Evolutionary conservation across 345 rosid species (phyloP).

Genomic region (Mangifera indica): DNA sequence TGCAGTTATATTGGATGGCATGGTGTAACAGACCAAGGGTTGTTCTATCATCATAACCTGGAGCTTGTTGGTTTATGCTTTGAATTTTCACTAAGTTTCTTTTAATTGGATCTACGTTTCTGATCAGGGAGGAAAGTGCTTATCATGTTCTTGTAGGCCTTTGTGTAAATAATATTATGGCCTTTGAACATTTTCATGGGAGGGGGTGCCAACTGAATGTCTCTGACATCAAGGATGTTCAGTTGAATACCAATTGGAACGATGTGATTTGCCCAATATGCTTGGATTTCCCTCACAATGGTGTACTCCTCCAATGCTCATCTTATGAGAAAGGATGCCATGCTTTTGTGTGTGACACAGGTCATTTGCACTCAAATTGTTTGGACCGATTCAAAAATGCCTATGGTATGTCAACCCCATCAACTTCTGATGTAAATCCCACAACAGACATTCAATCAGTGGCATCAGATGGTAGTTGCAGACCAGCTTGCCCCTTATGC

Average conservation of each 20-base stretch:
- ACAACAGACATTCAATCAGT: constrained; percentile 28
- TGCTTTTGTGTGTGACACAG: constrained; percentile 84
- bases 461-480: constrained; percentile 44
- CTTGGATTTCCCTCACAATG: constrained; percentile 85
- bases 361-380: constrained; percentile 88
- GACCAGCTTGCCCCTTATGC: constrained; percentile 82
- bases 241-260: constrained; percentile 59
- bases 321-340: constrained; percentile 82
- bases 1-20: constrained; percentile 15
- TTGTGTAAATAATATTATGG: constrained; percentile 38
- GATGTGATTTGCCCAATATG: constrained; percentile 90
- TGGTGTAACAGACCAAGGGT: constrained; percentile 10
- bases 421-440: constrained; percentile 38
- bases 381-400: constrained; percentile 84
- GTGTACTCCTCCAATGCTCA: constrained; percentile 82
- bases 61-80: constrained; percentile 14
- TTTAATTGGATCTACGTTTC: constrained; percentile 8
- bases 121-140: constrained; percentile 15
- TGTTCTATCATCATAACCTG: constrained; percentile 11
- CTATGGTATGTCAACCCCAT: constrained; percentile 54
- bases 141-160: constrained; percentile 25
- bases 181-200: constrained; percentile 35
- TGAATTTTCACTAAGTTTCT: neutral
- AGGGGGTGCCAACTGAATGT: constrained; percentile 31
- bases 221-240: constrained; percentile 43